Evolutionary conservation across 441 rosid species (phyloP), one percentile per base, ranked within the genome.

Genomic region (Bocquillonia castaneifolia): DNA sequence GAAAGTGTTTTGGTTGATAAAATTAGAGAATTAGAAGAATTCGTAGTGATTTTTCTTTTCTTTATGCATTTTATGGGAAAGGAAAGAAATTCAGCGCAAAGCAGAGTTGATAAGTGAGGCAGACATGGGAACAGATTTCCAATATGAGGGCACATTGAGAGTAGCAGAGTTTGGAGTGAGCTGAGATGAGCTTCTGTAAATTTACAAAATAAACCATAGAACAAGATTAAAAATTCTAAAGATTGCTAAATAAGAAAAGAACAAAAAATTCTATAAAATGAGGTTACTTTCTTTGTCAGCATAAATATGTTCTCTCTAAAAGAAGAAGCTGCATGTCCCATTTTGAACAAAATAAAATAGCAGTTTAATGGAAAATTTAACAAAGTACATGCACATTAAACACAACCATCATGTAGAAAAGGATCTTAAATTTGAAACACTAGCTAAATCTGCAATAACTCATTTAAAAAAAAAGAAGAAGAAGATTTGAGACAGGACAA

Each of bases 401-500:
- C 40, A 36, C 4, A 36, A 36, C 4, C 40, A 3, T 3, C 5
- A 36, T 36, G 40, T 9, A 14, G 13, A 10, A 47, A 22, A 23
- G 6, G 13, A 50, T 15, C 9, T 48, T 13, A 59, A 10, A n/a
- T 18, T 57, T 57, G 40, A 57, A 20, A 45, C 7, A 22, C 32
- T 37, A 72, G 59, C 9, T 47, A 6, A 62, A 69, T 68, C 62
- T 23, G 47, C 15, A 61, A 47, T 42, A 45, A 14, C 29, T 25
- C n/a, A 32, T 36, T 5, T 47, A 52, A 78, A 23, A 36, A 53
- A 64, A 36, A 64, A 68, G 73, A 72, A 48, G 60, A 40, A 59
- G 65, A 25, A 62, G 37, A 72, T 51, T 61, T 37, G 31, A 58
- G 18, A 64, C 18, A 39, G 52, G 54, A 50, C 85, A 76, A 80